Evolutionary conservation across 306 rosid genomes (phyloP).

Genomic region (Dryas alaskensis): DNA sequence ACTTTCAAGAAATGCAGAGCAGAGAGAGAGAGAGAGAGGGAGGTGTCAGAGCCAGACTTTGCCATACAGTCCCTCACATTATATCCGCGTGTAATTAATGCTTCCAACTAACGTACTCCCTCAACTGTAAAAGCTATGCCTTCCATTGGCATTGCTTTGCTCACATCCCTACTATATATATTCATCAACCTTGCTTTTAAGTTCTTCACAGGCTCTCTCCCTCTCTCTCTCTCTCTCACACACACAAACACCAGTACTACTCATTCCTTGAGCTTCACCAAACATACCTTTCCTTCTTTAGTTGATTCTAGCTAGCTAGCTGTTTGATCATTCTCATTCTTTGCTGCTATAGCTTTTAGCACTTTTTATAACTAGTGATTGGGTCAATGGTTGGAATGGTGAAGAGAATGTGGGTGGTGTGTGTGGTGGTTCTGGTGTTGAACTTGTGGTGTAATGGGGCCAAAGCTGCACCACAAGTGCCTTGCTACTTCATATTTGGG

Average conservation of each 20-base stretch:
- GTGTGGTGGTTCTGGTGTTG: conserved; percentile 27
- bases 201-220: conserved; percentile 18
- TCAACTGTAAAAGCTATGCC: conserved; percentile 42
- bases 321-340: neutral
- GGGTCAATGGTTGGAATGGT: neutral
- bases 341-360: neutral
- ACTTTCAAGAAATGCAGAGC: neutral
- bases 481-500: conserved; percentile 91
- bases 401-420: conserved; percentile 16
- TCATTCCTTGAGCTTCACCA: neutral
- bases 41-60: conserved; percentile 17
- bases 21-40: neutral
- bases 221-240: neutral
- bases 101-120: conserved; percentile 35
- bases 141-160: neutral
- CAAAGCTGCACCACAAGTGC: conserved; percentile 59
- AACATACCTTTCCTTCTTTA: neutral
- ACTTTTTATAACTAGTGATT: neutral
- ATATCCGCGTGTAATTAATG: conserved; percentile 80
- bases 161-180: conserved; percentile 37
- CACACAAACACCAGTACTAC: neutral
- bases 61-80: conserved; percentile 24
- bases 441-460: conserved; percentile 29
- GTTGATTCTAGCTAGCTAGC: neutral
- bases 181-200: conserved; percentile 10